Conservation (phyloP, 108 stramenopile genomes). For the Cyclostephanos tholiformis region DNA sequence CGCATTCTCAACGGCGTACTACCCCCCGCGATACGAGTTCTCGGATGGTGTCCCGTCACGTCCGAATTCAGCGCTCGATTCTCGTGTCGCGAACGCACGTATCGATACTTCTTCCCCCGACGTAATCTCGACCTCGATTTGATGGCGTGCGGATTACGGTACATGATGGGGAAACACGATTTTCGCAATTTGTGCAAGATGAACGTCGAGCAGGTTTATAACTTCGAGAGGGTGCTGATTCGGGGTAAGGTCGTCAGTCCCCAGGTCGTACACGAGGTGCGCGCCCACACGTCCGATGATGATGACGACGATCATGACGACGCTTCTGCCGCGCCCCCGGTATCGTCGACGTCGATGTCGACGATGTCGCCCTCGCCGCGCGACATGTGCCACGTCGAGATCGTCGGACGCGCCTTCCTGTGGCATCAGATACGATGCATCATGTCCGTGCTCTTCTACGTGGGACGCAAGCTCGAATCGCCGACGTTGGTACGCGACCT, state of each 20-base stretch:
- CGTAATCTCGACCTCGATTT: conserved; percentile 66
- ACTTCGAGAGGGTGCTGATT: conserved; percentile 83
- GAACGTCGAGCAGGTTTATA: conserved; percentile 92
- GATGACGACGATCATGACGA: conserved; percentile 12
- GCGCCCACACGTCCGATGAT: conserved; percentile 2
- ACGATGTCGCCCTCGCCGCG: conserved; percentile 14
- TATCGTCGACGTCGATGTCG: background rate
- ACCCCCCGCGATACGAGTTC: conserved; percentile 88
- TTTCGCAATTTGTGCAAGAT: conserved; percentile 99
- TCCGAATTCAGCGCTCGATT: conserved; percentile 94
- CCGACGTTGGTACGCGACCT: conserved; percentile 79
- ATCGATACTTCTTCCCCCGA: conserved; percentile 93
- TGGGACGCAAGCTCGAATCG: conserved; percentile 87
- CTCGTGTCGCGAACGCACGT: conserved; percentile 80
- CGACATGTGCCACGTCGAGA: conserved; percentile 79
- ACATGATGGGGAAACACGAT: conserved; percentile 93
- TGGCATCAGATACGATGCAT: conserved; percentile 99
- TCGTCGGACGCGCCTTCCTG: conserved; percentile 94
- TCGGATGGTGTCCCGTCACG: conserved; percentile 95
- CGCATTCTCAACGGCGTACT: conserved; percentile 93
- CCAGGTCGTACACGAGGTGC: background rate
- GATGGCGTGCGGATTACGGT: conserved; percentile 74
- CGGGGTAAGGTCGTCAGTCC: conserved; percentile 55
- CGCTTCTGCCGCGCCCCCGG: background rate
- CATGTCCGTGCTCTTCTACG: conserved; percentile 88